Conservation (phyloP, 352 stramenopile species). For the Phytophthora fragariaefolia region DNA sequence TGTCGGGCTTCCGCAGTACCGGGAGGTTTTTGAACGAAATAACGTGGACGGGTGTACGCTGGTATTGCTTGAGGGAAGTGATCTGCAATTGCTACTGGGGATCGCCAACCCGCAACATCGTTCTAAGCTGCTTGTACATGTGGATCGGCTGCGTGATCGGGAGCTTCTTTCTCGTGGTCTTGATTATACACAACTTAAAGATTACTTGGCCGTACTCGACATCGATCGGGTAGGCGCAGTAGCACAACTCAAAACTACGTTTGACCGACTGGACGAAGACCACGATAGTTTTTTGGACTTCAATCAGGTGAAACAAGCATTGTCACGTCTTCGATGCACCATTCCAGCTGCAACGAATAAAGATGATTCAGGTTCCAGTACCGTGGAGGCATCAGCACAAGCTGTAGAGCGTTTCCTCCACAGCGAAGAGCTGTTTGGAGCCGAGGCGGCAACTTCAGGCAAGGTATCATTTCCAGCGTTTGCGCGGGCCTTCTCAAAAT, state of each 20-base stretch:
- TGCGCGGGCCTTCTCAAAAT: conserved; percentile 57
- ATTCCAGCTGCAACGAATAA: conserved; percentile 7
- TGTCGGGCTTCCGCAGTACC: conserved; percentile 64
- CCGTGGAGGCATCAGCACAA: conserved; percentile 31
- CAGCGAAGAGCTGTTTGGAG: conserved; percentile 36
- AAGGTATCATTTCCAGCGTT: conserved; percentile 64
- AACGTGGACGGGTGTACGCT: conserved; percentile 72
- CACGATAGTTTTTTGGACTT: conserved; percentile 67
- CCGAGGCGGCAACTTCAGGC: conserved; percentile 23
- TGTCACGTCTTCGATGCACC: conserved; percentile 43
- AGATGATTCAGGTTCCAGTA: not conserved
- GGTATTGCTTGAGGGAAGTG: conserved; percentile 55
- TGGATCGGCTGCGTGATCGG: conserved; percentile 72
- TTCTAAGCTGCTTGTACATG: conserved; percentile 51
- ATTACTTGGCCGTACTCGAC: conserved; percentile 79
- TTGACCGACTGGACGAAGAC: conserved; percentile 71
- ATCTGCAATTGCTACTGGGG: conserved; percentile 70
- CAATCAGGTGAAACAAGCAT: conserved; percentile 47
- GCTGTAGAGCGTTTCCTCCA: conserved; percentile 46
- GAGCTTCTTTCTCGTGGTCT: conserved; percentile 64
- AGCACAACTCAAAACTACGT: conserved; percentile 69
- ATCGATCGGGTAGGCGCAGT: conserved; percentile 70
- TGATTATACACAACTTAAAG: conserved; percentile 73
- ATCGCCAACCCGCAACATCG: conserved; percentile 70
- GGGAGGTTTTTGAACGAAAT: conserved; percentile 55